These are phyloP conservation scores for Fusarium udum DNA, from an alignment of 2,329 filamentous ascomycete genomes.

Conservation along the genomic window DNA sequence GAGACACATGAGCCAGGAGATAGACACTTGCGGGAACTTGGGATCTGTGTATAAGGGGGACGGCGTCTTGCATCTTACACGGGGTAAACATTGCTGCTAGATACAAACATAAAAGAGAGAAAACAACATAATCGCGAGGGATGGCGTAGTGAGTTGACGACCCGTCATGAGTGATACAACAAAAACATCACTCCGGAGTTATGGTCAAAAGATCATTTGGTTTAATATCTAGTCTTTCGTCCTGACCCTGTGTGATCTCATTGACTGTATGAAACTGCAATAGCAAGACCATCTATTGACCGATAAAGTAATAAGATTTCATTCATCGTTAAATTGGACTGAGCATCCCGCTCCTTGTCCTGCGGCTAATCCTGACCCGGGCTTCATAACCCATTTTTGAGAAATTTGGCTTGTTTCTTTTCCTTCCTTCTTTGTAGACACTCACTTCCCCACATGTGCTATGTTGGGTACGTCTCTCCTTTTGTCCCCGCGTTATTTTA, in stretches of 20 bases:
- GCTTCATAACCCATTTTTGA: conserved; percentile 12
- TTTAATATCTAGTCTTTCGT: conserved; percentile 19
- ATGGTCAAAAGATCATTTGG: conserved; percentile 44
- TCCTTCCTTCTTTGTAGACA: neutral
- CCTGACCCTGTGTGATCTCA: neutral
- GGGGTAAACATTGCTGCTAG: conserved; percentile 35
- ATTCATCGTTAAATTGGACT: conserved; percentile 31
- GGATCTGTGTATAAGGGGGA: conserved; percentile 37
- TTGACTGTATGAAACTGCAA: neutral
- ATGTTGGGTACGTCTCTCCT: neutral
- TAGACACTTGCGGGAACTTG: conserved; percentile 34
- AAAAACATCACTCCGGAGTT: conserved; percentile 42
- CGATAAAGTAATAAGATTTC: conserved; percentile 24
- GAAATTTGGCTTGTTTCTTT: conserved; percentile 11
- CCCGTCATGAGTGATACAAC: conserved; percentile 44
- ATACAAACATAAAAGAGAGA: conserved; percentile 26
- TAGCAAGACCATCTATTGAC: neutral
- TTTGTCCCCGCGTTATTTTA: conserved; percentile 13
- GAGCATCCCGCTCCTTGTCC: conserved; percentile 3
- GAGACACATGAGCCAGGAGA: conserved; percentile 6
- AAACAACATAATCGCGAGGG: conserved; percentile 28
- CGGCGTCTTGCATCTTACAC: conserved; percentile 43
- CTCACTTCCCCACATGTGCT: neutral
- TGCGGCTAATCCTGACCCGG: conserved; percentile 10
- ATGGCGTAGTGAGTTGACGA: conserved; percentile 39